These are phyloP conservation scores for Thelonectria olida DNA, from an alignment of 2,329 filamentous ascomycete genomes.

Conservation along the genomic window DNA sequence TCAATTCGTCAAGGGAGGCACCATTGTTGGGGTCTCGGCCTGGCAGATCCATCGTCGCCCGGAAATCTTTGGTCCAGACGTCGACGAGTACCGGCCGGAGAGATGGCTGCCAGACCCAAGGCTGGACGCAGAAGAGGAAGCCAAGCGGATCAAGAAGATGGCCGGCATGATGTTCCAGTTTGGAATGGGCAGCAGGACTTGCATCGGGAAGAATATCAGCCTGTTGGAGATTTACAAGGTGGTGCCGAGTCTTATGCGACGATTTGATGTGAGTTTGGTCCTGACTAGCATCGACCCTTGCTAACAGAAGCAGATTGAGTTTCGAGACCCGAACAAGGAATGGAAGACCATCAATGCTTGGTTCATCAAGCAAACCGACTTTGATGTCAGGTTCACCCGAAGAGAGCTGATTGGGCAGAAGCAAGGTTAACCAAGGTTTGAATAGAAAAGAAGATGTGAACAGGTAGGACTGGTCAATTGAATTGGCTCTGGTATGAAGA, in stretches of 20 bases:
- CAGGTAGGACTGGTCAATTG: too few species aligned
- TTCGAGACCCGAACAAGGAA: constrained; percentile 63
- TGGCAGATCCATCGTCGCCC: constrained; percentile 78
- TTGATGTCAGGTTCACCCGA: constrained; percentile 55
- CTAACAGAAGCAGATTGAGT: constrained; percentile 55
- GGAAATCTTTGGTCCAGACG: constrained; percentile 74
- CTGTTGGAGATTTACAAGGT: constrained; percentile 72
- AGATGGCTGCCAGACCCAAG: constrained; percentile 65
- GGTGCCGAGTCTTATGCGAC: constrained; percentile 52
- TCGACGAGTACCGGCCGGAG: constrained; percentile 73
- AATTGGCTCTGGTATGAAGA: not conserved
- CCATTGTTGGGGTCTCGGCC: constrained; percentile 77
- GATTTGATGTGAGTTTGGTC: constrained; percentile 30
- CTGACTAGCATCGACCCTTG: fast-evolving
- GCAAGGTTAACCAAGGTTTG: not conserved
- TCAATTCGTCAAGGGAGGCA: constrained; percentile 71
- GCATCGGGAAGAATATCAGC: constrained; percentile 74
- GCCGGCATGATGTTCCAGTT: constrained; percentile 61
- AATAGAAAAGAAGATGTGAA: too few species aligned
- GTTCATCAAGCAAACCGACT: constrained; percentile 70
- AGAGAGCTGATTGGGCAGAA: constrained; percentile 51
- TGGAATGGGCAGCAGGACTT: constrained; percentile 75
- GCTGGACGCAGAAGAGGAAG: constrained; percentile 49
- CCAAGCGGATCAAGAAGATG: constrained; percentile 50
- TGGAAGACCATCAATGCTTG: constrained; percentile 70